Percentiles rank a stretch among this genome's conserved stretches.
These are phyloP conservation scores for Xylaria sp. DNA, from an alignment of 2,329 filamentous ascomycete species.

Conservation along the genomic window DNA sequence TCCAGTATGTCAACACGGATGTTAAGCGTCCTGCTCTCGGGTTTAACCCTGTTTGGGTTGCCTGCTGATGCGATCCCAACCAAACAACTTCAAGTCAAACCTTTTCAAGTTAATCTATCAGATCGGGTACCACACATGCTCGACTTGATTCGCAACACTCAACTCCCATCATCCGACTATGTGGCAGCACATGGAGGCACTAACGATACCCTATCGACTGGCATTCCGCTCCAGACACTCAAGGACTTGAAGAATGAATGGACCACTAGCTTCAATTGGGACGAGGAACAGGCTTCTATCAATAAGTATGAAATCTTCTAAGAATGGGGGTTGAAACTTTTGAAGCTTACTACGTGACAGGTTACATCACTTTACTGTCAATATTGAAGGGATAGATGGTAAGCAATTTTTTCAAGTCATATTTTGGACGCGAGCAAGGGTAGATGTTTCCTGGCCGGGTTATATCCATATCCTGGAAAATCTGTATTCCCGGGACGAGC, in stretches of 20 bases:
- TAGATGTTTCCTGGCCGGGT: background rate
- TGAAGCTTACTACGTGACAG: slow-evolving; percentile 2
- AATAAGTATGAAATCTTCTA: slow-evolving; percentile 11
- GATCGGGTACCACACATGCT: slow-evolving; percentile 24
- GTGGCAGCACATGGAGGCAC: slow-evolving; percentile 12
- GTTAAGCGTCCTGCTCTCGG: slow-evolving; percentile 7
- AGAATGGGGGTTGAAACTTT: background rate
- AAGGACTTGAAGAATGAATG: slow-evolving; percentile 12
- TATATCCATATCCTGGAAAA: background rate
- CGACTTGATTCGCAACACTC: slow-evolving; percentile 18
- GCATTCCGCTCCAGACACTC: slow-evolving; percentile 23
- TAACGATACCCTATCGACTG: slow-evolving; percentile 21
- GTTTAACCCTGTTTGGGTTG: slow-evolving; percentile 18
- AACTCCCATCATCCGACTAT: slow-evolving; percentile 15
- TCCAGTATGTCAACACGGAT: slow-evolving; percentile 10
- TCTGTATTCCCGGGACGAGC: background rate
- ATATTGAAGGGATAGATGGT: slow-evolving; percentile 24
- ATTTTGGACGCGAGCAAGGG: background rate
- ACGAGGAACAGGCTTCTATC: slow-evolving; percentile 23
- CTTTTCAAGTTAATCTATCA: slow-evolving; percentile 19
- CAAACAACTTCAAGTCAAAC: background rate
- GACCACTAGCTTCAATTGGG: slow-evolving; percentile 17
- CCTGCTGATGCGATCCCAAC: slow-evolving; percentile 1
- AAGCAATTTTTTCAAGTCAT: background rate
- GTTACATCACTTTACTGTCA: slow-evolving; percentile 22